Evolutionary conservation across 176 grass and related monocot species (phyloP), one percentile per base, ranked within the genome.

Genomic region (Neostapfia colusana): DNA sequence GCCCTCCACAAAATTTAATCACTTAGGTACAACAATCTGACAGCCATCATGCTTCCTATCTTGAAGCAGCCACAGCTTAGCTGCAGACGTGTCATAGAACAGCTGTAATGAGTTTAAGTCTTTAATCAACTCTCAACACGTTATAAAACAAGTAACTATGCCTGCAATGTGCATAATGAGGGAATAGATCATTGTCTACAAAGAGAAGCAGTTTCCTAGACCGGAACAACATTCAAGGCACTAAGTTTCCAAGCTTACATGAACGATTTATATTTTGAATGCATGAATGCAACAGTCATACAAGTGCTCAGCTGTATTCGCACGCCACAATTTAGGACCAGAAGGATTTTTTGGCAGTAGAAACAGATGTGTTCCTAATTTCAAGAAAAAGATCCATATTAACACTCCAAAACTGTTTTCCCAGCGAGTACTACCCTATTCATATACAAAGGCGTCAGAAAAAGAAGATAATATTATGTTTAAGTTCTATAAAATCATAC

Each of bases 31-130:
- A 90, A 65, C 34, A 83, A 90, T 80, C 80, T 90, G 80, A 38
- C 74, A 13, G 70, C 34, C 75, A 86, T 86, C 80, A 90, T 80
- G 84, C 84, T 76, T 79, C 83, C 63, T 82, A 81, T 85, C 84
- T 86, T 90, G 84, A 83, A 83, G 80, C 75, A 86, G 70, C 75
- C 70, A 86, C 83, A 90, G 84, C 88, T 80, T 90, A 90, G 84
- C 88, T 90, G 84, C 88, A 90, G 79, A 83, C 58, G 83, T 86
- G 73, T 86, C 80, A 86, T 49, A 90, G 31, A 86, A 74, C 81
- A 84, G 70, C 39, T 37, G 34, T 38, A 66, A 70, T 90, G 61
- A 90, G 88, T 90, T 71, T n/a, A n/a, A n/a, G n/a, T n/a, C n/a
- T n/a, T n/a, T 3, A 69, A 75, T 65, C 8, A 69, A 75, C 58